These are phyloP conservation scores for Penicillium sp. DNA, from an alignment of 2,329 filamentous ascomycete species.

Conservation along the genomic window DNA sequence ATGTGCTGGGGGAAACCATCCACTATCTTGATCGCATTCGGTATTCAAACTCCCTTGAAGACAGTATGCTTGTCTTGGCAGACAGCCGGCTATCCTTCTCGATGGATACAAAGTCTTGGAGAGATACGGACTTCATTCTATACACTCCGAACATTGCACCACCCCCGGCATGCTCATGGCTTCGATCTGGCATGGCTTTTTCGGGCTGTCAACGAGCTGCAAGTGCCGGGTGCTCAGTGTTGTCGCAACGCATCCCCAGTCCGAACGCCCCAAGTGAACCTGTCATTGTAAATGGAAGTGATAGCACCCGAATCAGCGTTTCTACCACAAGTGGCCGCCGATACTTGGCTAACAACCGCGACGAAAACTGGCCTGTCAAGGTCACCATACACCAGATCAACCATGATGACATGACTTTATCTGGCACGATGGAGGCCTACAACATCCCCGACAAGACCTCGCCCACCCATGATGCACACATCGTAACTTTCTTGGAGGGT, in stretches of 20 bases:
- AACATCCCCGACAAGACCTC: conserved; percentile 52
- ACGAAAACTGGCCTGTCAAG: conserved; percentile 59
- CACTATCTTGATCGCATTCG: conserved; percentile 54
- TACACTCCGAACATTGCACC: conserved; percentile 46
- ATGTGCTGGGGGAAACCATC: conserved; percentile 50
- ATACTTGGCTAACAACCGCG: conserved; percentile 32
- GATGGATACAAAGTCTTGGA: conserved; percentile 46
- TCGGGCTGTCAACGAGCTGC: conserved; percentile 54
- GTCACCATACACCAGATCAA: conserved; percentile 58
- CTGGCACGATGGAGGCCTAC: conserved; percentile 62
- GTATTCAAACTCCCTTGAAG: conserved; percentile 45
- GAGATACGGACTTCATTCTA: conserved; percentile 51
- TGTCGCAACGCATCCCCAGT: conserved; percentile 25
- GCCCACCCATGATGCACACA: conserved; percentile 39
- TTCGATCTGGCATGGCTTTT: conserved; percentile 53
- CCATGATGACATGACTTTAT: conserved; percentile 52
- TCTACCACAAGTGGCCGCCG: conserved; percentile 32
- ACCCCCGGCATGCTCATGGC: conserved; percentile 51
- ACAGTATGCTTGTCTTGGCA: conserved; percentile 47
- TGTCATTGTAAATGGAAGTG: conserved; percentile 30
- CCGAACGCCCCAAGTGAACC: conserved; percentile 26
- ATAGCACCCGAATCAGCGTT: conserved; percentile 29
- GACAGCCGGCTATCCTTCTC: conserved; percentile 44
- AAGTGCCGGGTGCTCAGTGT: conserved; percentile 24
- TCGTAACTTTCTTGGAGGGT: conserved; percentile 59